Evolutionary conservation across 2,329 filamentous ascomycete species (phyloP), one percentile per base, ranked within the genome.

Genomic region (Cercospora canescens): DNA sequence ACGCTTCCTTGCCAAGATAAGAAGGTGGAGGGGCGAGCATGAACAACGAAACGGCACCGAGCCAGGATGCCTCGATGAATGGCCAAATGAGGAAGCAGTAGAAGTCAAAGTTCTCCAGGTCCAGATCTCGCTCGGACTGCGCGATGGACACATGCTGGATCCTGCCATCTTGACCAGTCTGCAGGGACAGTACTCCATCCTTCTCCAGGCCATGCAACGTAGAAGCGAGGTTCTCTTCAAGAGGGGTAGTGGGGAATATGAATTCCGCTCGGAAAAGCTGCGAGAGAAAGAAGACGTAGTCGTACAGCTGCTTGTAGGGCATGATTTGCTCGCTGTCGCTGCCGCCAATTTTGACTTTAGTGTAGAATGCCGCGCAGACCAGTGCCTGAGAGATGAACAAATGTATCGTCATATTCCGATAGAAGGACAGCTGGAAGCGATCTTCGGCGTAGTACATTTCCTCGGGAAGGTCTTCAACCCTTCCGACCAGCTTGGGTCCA

Each of bases 41-140:
- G 82, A 97, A 90, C 0, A 98, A 83, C 0, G 91, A 93, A 0
- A 98, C 90, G 0, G 93, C 91, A 11, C 93, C 94, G 1, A 99
- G 86, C 95, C 95, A 99, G 60, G 87, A 90, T 0, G 94, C 91
- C 79, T 99, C 95, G 71, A 98, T 94, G 72, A 99, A 99, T 0
- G 95, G 95, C 95, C 95, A 99, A 69, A 99, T 93, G 21, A 99
- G 81, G 84, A 98, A 99, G 81, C 94, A 98, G 81, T 98, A 98
- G 79, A 99, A 99, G 76, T 99, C 95, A 74, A 91, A 99, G 74
- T 97, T 98, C 79, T 99, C 95, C 39, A 94, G 85, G 1, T 95
- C 95, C 6, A 86, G 88, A 32, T 86, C 84, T 18, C 94, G 86
- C 78, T 99, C 95, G 3, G 86, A 81, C 6, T 91, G 87, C 18